These are phyloP conservation scores for Fusarium sp. DNA, from an alignment of 2,329 filamentous ascomycete species.

Conservation along the genomic window DNA sequence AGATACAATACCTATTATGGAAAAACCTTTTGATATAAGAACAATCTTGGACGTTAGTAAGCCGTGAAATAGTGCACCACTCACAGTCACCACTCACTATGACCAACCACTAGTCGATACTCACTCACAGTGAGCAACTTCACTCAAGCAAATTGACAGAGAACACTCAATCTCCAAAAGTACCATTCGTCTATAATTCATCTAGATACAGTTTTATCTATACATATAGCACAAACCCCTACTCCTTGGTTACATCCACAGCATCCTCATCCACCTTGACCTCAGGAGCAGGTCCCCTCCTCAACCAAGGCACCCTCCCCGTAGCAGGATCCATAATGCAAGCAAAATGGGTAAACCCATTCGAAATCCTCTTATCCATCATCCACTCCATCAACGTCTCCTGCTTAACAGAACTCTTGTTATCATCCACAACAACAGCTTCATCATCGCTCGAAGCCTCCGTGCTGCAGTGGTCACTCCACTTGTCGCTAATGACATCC, in stretches of 20 bases:
- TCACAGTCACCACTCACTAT: neutral
- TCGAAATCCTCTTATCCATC: slow-evolving; percentile 62
- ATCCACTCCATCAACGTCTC: slow-evolving; percentile 59
- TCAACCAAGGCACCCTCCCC: slow-evolving; percentile 55
- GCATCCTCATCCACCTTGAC: neutral
- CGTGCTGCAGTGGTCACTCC: slow-evolving; percentile 1
- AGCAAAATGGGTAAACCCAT: slow-evolving; percentile 68
- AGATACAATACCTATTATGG: neutral
- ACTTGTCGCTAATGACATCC: slow-evolving; percentile 13
- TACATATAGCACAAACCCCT: neutral
- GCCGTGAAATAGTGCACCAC: neutral
- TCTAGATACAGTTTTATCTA: neutral
- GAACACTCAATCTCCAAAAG: neutral
- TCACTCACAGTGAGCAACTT: neutral
- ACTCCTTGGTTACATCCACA: neutral
- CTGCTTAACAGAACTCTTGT: slow-evolving; percentile 35
- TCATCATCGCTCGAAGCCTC: neutral
- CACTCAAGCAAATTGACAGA: neutral
- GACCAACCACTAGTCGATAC: neutral
- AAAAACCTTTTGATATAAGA: neutral
- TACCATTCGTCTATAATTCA: neutral
- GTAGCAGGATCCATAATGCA: slow-evolving; percentile 65
- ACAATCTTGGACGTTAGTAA: neutral
- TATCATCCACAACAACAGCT: neutral
- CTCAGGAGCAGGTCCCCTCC: slow-evolving; percentile 8